phyloP scores from a whole-genome alignment of 768 basidiomycete species.

The Calocybe cyanea region DNA sequence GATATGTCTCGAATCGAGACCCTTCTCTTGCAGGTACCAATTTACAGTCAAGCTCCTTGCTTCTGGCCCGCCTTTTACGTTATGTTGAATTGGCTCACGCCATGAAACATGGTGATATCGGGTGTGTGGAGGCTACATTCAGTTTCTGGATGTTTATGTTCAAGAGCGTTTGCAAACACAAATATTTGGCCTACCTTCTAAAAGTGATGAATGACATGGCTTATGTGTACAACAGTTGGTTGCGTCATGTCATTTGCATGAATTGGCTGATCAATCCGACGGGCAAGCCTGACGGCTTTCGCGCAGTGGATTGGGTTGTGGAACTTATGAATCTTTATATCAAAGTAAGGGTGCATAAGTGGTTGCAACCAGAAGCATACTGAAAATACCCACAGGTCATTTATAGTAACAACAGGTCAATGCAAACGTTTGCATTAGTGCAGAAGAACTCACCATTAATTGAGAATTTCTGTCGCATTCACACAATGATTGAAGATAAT shows the following conservation, averaged over 20 bases:
- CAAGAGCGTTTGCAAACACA: conserved; percentile 26
- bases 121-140: conserved; percentile 24
- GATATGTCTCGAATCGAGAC: no score
- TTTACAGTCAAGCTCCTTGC: conserved; percentile 12
- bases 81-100: conserved; percentile 28
- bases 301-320: conserved; percentile 24
- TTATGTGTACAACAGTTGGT: conserved; percentile 13
- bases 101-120: conserved; percentile 28
- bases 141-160: conserved; percentile 26
- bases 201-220: conserved; percentile 19
- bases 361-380: not conserved
- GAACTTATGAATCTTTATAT: conserved; percentile 31
- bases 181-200: conserved; percentile 21
- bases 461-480: conserved; percentile 20
- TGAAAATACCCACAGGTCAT: conserved; percentile 2
- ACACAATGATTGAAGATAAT: conserved; percentile 16
- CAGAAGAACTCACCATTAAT: conserved; percentile 22
- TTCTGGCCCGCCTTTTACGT: conserved; percentile 14
- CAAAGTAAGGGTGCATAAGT: conserved; percentile 3
- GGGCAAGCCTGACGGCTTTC: conserved; percentile 9
- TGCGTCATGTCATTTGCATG: conserved; percentile 4
- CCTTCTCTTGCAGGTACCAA: no score
- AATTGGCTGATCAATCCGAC: conserved; percentile 14
- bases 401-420: conserved; percentile 13
- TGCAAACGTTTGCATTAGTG: conserved; percentile 10